Conservation (phyloP, 1,284 basidiomycete species). For the Gomphus bonarii region DNA sequence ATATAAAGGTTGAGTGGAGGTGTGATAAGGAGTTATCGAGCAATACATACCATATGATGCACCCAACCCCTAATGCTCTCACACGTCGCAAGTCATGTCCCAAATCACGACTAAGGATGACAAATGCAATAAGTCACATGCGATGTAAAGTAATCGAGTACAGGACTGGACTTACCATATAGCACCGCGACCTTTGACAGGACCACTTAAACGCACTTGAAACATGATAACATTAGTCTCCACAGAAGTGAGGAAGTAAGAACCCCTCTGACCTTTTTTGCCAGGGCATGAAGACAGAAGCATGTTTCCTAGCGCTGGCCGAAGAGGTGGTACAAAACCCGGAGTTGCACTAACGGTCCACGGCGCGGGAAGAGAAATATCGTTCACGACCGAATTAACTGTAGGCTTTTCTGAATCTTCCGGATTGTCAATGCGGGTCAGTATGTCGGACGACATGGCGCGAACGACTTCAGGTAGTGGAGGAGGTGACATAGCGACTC, state of each 20-base stretch:
- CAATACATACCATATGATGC: constrained; percentile 65
- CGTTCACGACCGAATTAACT: background rate
- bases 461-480: background rate
- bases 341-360: background rate
- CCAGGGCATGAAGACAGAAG: constrained; percentile 90
- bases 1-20: constrained; percentile 2
- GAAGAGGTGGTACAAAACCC: constrained; percentile 10
- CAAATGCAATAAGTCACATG: background rate
- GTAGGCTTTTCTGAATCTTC: background rate
- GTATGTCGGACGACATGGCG: constrained; percentile 8
- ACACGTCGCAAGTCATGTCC: constrained; percentile 71
- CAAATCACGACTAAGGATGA: constrained; percentile 46
- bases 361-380: background rate
- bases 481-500: background rate
- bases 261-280: constrained; percentile 59
- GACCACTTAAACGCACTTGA: constrained; percentile 73
- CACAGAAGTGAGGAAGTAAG: constrained; percentile 6
- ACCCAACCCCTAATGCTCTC: constrained; percentile 65
- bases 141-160: background rate
- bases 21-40: constrained; percentile 16
- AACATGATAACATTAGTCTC: constrained; percentile 2
- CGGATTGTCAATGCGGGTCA: background rate
- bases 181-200: constrained; percentile 69
- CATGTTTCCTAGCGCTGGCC: constrained; percentile 69
- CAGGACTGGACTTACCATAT: constrained; percentile 40